Conservation (phyloP, 192 early-diverging fungal species). For the Helicostylum pulchrum region DNA sequence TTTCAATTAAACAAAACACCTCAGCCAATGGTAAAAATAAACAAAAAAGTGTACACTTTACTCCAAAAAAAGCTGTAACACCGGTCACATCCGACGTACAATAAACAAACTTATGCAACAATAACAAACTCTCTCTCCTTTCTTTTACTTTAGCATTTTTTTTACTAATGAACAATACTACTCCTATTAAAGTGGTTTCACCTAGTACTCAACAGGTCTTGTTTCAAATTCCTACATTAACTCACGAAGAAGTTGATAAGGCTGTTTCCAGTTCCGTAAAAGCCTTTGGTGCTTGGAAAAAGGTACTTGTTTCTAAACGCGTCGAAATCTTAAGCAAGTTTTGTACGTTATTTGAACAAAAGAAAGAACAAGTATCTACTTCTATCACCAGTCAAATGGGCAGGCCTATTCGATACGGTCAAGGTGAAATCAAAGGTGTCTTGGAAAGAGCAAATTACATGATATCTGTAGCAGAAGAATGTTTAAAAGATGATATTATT, state of each 20-base stretch:
- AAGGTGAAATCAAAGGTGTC: constrained; percentile 71
- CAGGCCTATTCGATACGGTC: constrained; percentile 58
- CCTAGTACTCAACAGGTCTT: constrained; percentile 24
- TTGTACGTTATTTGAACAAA: constrained; percentile 50
- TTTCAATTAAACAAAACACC: too few relatives aligned
- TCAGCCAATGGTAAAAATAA: too few relatives aligned
- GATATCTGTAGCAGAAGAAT: constrained; percentile 61
- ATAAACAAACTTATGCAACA: background rate
- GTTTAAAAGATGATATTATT: constrained; percentile 57
- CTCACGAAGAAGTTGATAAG: constrained; percentile 32
- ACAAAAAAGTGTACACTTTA: too few relatives aligned
- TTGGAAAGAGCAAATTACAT: constrained; percentile 65
- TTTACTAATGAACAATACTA: background rate
- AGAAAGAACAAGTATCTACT: constrained; percentile 52
- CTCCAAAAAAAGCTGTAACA: too few relatives aligned
- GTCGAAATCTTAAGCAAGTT: constrained; percentile 49
- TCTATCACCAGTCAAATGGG: constrained; percentile 69
- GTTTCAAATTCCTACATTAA: constrained; percentile 20
- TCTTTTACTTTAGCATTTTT: background rate
- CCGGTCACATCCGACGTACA: too few relatives aligned
- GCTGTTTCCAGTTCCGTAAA: constrained; percentile 39
- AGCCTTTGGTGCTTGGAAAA: constrained; percentile 56
- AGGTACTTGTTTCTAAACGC: constrained; percentile 49
- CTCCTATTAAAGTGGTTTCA: constrained; percentile 28
- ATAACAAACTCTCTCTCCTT: background rate